Evolutionary conservation across 2,329 filamentous ascomycete species (phyloP).

Genomic region (Beauveria bassiana): DNA sequence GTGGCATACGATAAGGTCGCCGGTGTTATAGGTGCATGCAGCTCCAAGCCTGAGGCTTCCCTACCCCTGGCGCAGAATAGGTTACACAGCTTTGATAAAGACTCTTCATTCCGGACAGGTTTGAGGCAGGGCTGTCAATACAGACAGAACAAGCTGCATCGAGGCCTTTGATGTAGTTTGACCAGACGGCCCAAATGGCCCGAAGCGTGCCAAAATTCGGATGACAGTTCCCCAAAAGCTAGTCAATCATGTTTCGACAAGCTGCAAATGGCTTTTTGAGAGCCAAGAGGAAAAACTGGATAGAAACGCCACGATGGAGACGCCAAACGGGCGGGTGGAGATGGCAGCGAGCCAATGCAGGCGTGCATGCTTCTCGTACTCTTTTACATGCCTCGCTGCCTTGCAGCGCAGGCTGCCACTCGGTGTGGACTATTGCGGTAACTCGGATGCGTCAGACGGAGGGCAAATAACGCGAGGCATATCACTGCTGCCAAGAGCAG

Average conservation of each 20-base stretch:
- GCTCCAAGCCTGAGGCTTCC: background rate
- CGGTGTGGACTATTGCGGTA: conserved; percentile 2
- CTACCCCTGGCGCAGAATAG: background rate
- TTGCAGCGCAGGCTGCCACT: conserved; percentile 2
- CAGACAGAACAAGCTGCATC: background rate
- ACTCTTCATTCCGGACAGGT: background rate
- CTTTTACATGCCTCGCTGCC: background rate
- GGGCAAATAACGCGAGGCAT: background rate
- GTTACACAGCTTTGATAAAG: background rate
- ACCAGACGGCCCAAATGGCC: background rate
- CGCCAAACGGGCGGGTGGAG: background rate
- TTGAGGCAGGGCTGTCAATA: background rate
- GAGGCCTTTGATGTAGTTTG: background rate
- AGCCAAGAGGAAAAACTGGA: background rate
- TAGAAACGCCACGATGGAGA: background rate
- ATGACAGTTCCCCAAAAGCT: background rate
- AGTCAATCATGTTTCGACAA: background rate
- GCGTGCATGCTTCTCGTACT: conserved; percentile 7
- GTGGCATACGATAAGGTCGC: background rate
- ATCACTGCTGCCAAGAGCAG: background rate
- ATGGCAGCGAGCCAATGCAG: background rate
- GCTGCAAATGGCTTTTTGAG: background rate
- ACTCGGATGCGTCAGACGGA: background rate
- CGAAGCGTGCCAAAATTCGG: background rate
- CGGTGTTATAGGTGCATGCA: background rate